Evolutionary conservation across 345 rosid genomes (phyloP), one percentile per base, ranked within the genome.

Genomic region (Lumnitzera littorea): DNA sequence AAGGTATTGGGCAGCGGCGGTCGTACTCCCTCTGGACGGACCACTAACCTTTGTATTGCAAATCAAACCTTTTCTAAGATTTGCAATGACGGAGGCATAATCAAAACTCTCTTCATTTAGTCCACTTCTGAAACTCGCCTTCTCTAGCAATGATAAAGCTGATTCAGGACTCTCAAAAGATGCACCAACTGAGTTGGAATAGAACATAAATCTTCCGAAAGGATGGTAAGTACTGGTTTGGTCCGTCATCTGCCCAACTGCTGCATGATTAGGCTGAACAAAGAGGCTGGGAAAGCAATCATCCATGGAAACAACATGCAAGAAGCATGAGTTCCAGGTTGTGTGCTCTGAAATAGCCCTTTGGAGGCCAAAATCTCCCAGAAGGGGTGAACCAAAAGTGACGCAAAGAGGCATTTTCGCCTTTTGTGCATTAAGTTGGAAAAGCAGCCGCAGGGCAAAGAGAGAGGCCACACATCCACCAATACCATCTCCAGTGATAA

Each of bases 381-480:
- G 4, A 7, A 86, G 71, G 0, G 96, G 89, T 0, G 82, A 74
- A 12, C 96, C 94, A 53, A 82, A 91, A 0, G 96, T 88, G 70
- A 91, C 65, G 76, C 96, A 88, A 48, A 88, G 75, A 0, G 82
- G 87, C 12, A 27, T 80, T 56, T 57, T 69, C 13, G 15, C 20
- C 6, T 47, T 51, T 1, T 62, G 53, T 27, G 1, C 54, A 6
- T 70, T 15, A 48, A 84, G 58, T 24, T 17, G 59, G 48, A 76
- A 78, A 5, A 86, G 76, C 69, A 91, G 72, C 85, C 81, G 77
- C 29, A 91, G 61, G 2, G 91, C 80, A 60, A 82, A 84, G 53
- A 91, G 89, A 54, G 83, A 78, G 27, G 96, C 97, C 24, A 88
- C 57, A 0, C 84, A 78, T 63, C 91, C 97, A 70, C 88, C 94